Evolutionary conservation across 2,329 filamentous ascomycete species (phyloP).

Genomic region (Talaromyces sp.): DNA sequence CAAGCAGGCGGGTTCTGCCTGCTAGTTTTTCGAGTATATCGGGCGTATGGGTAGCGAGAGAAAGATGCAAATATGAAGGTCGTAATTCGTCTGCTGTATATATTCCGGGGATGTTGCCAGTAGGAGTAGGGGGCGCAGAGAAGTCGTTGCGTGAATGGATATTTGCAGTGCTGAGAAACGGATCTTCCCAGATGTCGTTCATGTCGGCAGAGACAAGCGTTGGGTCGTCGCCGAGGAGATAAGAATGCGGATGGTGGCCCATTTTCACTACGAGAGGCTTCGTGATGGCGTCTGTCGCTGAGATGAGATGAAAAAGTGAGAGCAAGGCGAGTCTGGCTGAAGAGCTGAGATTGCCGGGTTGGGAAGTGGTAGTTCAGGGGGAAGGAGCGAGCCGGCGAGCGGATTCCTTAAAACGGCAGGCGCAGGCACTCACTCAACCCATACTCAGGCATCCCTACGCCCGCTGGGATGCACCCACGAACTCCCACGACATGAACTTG

Average conservation of each 20-base stretch:
- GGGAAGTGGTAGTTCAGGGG: neutral
- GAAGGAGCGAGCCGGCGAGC: neutral
- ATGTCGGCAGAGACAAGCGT: neutral
- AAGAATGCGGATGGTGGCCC: neutral
- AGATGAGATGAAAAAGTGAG: neutral
- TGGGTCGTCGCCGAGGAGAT: neutral
- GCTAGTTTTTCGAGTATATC: neutral
- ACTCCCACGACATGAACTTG: slow-evolving; percentile 33
- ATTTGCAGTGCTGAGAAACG: neutral
- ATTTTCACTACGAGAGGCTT: neutral
- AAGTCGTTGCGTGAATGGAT: neutral
- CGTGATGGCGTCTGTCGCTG: neutral
- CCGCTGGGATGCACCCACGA: slow-evolving; percentile 23
- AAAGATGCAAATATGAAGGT: neutral
- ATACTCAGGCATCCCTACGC: neutral
- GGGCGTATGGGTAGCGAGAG: neutral
- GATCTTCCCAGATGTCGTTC: neutral
- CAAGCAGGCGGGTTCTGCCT: neutral
- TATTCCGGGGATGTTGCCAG: neutral
- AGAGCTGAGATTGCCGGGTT: neutral
- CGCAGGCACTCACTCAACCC: neutral
- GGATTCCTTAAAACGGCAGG: neutral
- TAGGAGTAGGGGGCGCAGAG: neutral
- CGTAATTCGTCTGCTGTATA: neutral
- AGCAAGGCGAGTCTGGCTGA: neutral